Evolutionary conservation across 306 rosid species (phyloP).

Genomic region (Clitoria ternatea): DNA sequence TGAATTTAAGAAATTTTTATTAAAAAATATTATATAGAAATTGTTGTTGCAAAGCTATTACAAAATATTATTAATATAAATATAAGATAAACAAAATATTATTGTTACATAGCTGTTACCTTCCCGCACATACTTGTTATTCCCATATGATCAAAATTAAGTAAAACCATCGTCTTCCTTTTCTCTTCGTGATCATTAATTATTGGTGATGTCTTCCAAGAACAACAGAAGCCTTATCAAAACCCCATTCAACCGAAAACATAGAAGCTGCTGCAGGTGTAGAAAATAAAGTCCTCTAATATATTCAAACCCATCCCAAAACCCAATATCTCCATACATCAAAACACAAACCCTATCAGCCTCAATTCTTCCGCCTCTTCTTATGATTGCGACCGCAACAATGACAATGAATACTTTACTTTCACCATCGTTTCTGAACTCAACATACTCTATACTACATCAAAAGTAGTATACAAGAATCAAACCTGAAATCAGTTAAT

Average conservation of each 20-base stretch:
- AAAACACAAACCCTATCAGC: slow-evolving; percentile 21
- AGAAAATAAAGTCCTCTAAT: slow-evolving; percentile 24
- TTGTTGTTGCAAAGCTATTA: no score
- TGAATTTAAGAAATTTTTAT: no score
- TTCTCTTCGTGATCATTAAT: no score
- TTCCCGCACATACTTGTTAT: no score
- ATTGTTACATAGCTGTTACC: no score
- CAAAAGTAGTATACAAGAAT: neutral
- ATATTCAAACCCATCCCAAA: slow-evolving; percentile 34
- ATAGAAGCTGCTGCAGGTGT: slow-evolving; percentile 33
- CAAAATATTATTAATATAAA: no score
- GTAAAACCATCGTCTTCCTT: no score
- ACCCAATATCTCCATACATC: neutral
- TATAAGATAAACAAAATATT: no score
- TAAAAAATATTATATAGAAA: no score
- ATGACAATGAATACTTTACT: slow-evolving; percentile 23
- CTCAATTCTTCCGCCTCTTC: slow-evolving; percentile 30
- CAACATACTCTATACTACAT: neutral
- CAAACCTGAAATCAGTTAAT: neutral
- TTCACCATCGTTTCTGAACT: slow-evolving; percentile 27
- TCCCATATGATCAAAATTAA: no score
- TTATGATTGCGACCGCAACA: neutral
- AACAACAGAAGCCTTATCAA: slow-evolving; percentile 24
- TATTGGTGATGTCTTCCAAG: no score
- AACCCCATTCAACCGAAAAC: slow-evolving; percentile 18